Base-by-base conservation (phyloP, 169 alveolate genomes). In the Plasmodium gaboni region DNA sequence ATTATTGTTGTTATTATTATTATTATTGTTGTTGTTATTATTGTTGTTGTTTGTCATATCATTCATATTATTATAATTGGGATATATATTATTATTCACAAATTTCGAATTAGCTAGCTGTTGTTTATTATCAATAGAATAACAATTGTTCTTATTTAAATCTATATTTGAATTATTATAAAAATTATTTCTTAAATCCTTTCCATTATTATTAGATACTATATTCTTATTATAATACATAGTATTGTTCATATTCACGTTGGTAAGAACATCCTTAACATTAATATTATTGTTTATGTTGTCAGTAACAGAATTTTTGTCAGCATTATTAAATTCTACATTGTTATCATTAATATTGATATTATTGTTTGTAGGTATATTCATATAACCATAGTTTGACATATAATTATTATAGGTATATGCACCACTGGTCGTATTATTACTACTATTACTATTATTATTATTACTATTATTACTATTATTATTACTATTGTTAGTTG, bases 21-120 rank as follows among this genome's bases (percentile, higher is more conserved):
- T 38, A 7, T 60, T 60, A 2, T 15, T 17, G n/a, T 60, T 24
- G 6, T 60, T 60, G 0, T 15, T 24, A 4, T 17, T 60, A 2
- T 15, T 60, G n/a, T 60, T 15, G 1, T 60, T 60, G 4, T 9
- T 15, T 7, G 15, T 60, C n/a, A 60, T 17, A 60, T 60, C 69
- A 60, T 60, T 60, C 28, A 60, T 26, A 60, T 17, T 60, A 10
- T 15, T 60, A 60, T 60, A 60, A 60, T 60, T 60, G 12, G 38
- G 13, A 38, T 38, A 38, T 38, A 38, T 38, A 22, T 60, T 17
- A n/a, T 17, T 60, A 60, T 60, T 15, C 12, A 22, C 2, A 22
- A 15, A 60, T 60, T 60, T 60, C 0, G 12, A 17, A 17, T 6
- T 22, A 38, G 46, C 46, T 17, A 6, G 24, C 7, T n/a, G 12